Conservation (phyloP, 768 basidiomycete species). For the Russula brevipes region DNA sequence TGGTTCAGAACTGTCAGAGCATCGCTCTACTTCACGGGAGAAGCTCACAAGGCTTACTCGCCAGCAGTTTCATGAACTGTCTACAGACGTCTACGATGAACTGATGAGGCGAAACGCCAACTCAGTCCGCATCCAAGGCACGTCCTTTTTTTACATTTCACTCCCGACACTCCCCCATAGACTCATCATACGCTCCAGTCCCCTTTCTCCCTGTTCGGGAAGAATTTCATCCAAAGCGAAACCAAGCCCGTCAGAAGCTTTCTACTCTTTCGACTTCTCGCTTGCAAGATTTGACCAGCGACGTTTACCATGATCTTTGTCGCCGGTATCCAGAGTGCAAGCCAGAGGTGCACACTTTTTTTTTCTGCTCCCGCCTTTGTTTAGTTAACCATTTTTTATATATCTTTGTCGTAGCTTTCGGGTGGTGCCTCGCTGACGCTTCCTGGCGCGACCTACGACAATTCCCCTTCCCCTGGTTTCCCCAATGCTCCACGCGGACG, state of each 20-base stretch:
- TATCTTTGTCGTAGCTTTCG: constrained; percentile 29
- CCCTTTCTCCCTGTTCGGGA: constrained; percentile 86
- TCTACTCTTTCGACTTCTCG: constrained; percentile 84
- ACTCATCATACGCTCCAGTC: constrained; percentile 39
- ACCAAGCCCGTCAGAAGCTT: constrained; percentile 94
- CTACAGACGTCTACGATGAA: constrained; percentile 97
- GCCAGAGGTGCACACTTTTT: constrained; percentile 58
- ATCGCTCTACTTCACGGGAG: constrained; percentile 72
- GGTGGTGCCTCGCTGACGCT: constrained; percentile 41
- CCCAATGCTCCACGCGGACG: constrained; percentile 37
- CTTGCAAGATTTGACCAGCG: constrained; percentile 91
- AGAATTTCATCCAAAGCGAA: constrained; percentile 97
- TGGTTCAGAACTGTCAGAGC: constrained; percentile 59
- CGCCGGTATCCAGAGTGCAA: constrained; percentile 94
- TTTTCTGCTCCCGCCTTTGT: not conserved
- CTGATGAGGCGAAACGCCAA: constrained; percentile 69
- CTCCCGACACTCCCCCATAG: not conserved
- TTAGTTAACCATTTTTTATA: constrained; percentile 1
- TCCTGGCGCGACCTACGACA: constrained; percentile 57
- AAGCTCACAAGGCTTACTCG: constrained; percentile 91
- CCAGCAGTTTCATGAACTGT: constrained; percentile 95
- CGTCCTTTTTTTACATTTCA: constrained; percentile 21
- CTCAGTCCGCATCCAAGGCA: constrained; percentile 59
- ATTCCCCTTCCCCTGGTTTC: constrained; percentile 64
- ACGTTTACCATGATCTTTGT: constrained; percentile 92